A percentile compares a stretch with the other conserved stretches of the same genome.
Evolutionary conservation across 306 rosid species (phyloP).

Genomic region (Gynostemma pentaphyllum): DNA sequence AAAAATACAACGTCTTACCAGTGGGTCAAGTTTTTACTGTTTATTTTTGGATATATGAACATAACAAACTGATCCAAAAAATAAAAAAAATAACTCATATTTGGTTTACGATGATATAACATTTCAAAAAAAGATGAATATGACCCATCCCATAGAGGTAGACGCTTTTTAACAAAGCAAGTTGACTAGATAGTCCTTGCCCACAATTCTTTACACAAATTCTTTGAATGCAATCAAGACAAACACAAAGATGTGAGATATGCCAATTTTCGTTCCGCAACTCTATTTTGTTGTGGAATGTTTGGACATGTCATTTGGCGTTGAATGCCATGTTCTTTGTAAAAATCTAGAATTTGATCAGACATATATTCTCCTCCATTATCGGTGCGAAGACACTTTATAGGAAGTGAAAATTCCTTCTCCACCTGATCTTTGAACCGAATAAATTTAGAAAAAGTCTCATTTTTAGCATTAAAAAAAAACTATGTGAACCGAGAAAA

Average conservation of each 20-base stretch:
- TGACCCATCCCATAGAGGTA: slow-evolving; percentile 9
- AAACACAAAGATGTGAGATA: neutral
- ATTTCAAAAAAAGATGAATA: slow-evolving; percentile 1
- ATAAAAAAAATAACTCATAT: slow-evolving; percentile 3
- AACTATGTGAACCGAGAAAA: neutral
- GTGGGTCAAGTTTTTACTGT: neutral
- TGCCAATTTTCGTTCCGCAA: neutral
- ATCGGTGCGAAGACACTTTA: neutral
- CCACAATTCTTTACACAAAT: neutral
- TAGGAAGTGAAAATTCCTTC: too few relatives aligned
- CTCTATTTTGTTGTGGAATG: neutral
- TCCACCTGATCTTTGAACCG: too few relatives aligned
- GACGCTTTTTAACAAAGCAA: neutral
- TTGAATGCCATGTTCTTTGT: neutral
- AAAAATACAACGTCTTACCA: neutral
- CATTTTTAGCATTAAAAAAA: neutral
- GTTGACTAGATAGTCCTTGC: neutral
- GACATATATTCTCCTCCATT: neutral
- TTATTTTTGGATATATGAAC: neutral
- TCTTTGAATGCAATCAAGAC: neutral
- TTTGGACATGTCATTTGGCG: neutral
- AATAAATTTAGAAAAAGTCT: too few relatives aligned
- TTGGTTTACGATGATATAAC: neutral
- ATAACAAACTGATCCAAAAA: too few relatives aligned
- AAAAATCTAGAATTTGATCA: neutral